Evolutionary conservation across 768 basidiomycete species (phyloP), one percentile per base, ranked within the genome.

Genomic region (Hericium erinaceus): DNA sequence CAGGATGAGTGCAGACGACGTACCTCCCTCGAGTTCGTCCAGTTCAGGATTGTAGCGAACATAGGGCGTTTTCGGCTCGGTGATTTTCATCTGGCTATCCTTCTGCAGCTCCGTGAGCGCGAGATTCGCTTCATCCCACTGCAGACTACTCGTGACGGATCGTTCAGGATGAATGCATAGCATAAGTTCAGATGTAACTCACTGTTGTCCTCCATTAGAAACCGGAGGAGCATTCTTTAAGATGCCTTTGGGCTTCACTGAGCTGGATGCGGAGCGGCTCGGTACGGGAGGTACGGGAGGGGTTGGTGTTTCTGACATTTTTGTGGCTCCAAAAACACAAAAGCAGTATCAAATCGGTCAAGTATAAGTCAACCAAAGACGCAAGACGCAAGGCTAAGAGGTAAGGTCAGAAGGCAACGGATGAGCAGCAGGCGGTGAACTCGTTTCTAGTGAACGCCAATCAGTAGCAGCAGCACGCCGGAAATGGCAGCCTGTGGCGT

Each of bases 31-130:
- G 46, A 92, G 73, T 55, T 80, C 80, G 69, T 93, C 91, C n/a
- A 86, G 85, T 68, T 88, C 85, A 2, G 90, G 80, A 65, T 93
- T 89, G 71, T 93, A 95, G 63, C 92, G 78, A 55, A 98, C 94
- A 71, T 89, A 98, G 2, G 94, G 94, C 10, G 94, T 98, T 80
- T 98, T 98, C 55, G 94, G 94, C 67, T 98, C 94, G 2, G 91
- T 93, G 67, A 98, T 98, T 82, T 97, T 98, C 94, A 97, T 98
- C 67, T 93, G 75, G 61, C 91, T 94, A 66, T 95, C 93, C 72
- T 95, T 95, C 77, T 89, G 84, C 63, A 92, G 85, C 72, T 98
- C 94, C 1, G 94, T 97, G 66, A 90, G 71, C 24, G 91, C 90
- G 39, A 98, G 78, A 68, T 97, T 98, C 69, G 84, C 90, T 66